These are phyloP conservation scores for Xylaria multiplex DNA, from an alignment of 2,329 filamentous ascomycete genomes.

Conservation along the genomic window DNA sequence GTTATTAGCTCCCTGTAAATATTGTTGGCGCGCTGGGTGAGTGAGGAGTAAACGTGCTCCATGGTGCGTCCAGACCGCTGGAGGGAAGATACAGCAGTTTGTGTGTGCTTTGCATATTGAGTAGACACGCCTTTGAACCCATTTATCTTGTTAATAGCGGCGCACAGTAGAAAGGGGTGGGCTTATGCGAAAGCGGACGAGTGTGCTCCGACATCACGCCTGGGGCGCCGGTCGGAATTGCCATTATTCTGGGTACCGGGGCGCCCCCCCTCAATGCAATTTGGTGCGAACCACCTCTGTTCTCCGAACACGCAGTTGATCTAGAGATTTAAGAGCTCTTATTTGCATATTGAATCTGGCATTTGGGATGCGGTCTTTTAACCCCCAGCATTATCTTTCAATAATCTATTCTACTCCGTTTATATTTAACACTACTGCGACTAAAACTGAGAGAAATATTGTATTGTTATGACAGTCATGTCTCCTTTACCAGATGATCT, in stretches of 20 bases:
- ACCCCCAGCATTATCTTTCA: neutral
- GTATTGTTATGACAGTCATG: neutral
- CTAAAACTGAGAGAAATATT: neutral
- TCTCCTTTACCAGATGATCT: slow-evolving; percentile 10
- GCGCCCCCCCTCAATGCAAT: neutral
- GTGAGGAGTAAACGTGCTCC: slow-evolving; percentile 20
- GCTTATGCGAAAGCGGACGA: neutral
- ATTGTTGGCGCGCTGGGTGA: slow-evolving; percentile 13
- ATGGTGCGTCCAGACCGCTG: neutral
- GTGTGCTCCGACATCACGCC: neutral
- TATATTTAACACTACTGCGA: neutral
- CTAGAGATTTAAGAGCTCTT: neutral
- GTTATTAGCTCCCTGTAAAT: slow-evolving; percentile 2
- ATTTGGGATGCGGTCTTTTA: neutral
- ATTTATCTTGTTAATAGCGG: slow-evolving; percentile 6
- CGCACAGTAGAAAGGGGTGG: no score
- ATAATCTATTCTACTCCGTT: neutral
- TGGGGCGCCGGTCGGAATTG: neutral
- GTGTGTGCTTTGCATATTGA: neutral
- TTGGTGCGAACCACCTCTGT: slow-evolving; percentile 4
- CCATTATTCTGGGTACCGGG: neutral
- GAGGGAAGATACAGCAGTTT: neutral
- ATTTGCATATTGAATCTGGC: neutral
- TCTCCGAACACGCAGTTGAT: slow-evolving; percentile 1
- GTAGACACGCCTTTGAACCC: neutral